Percentiles rank a stretch among this genome's conserved stretches.
Evolutionary conservation across 768 basidiomycete species (phyloP).

Genomic region (Psilocybe sp.): DNA sequence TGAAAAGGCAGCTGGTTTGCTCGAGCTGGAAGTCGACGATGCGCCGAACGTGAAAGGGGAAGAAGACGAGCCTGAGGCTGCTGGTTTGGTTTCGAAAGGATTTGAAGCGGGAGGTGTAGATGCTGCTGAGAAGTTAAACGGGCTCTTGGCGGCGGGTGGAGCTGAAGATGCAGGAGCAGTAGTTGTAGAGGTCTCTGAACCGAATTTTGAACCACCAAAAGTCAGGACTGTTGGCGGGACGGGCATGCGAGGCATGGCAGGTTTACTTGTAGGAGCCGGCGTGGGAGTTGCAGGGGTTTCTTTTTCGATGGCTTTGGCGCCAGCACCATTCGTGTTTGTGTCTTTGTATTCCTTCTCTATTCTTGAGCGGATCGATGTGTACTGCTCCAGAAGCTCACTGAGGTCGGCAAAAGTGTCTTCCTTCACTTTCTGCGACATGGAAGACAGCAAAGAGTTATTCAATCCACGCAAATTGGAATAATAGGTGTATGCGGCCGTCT

Average conservation of each 20-base stretch:
- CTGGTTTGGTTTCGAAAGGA: constrained; percentile 3
- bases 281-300: constrained; percentile 1
- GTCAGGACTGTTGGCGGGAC: constrained; percentile 29
- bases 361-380: constrained; percentile 51
- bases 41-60: constrained; percentile 6
- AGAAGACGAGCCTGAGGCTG: constrained; percentile 3
- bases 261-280: background rate
- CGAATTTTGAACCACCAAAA: constrained; percentile 18
- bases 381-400: constrained; percentile 51
- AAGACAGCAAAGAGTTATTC: constrained; percentile 63
- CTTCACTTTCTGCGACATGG: constrained; percentile 55
- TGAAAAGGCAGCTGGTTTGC: constrained; percentile 1
- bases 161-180: background rate
- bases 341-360: constrained; percentile 58
- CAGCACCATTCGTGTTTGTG: background rate
- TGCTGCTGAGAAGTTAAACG: too few relatives aligned
- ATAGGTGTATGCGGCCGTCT: constrained; percentile 42
- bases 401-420: constrained; percentile 72
- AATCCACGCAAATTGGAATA: constrained; percentile 73
- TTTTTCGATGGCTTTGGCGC: constrained; percentile 7
- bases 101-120: constrained; percentile 4
- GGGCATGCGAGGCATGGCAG: constrained; percentile 10
- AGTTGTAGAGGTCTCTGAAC: constrained; percentile 3
- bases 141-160: background rate
- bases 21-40: background rate